These are phyloP conservation scores for Crassisporium funariophilum DNA, from an alignment of 768 basidiomycete genomes.

Conservation along the genomic window DNA sequence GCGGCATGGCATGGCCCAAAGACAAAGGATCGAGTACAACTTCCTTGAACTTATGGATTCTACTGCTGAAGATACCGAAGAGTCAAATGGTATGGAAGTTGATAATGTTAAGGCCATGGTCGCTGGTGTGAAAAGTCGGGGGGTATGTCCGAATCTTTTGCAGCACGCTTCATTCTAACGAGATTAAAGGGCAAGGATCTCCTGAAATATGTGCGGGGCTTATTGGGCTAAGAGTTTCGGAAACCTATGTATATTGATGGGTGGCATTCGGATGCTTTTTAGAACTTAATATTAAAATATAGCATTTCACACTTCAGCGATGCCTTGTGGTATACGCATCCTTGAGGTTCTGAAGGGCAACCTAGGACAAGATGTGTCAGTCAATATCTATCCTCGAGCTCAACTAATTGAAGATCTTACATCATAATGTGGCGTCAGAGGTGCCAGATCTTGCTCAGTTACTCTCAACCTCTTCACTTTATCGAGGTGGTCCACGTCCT, in stretches of 20 bases:
- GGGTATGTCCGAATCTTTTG: conserved; percentile 49
- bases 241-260: conserved; percentile 1
- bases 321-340: conserved; percentile 36
- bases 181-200: conserved; percentile 63
- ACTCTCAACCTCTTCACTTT: conserved; percentile 71
- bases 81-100: conserved; percentile 36
- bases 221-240: conserved; percentile 51
- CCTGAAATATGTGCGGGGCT: conserved; percentile 68
- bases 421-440: conserved; percentile 65
- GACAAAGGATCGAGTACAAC: conserved; percentile 43
- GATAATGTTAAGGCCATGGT: conserved; percentile 75
- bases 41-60: conserved; percentile 21
- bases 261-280: background rate
- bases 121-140: conserved; percentile 70
- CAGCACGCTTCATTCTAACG: conserved; percentile 1
- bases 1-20: conserved; percentile 65
- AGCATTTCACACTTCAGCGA: background rate
- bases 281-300: background rate
- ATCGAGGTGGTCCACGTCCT: conserved; percentile 66
- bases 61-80: conserved; percentile 12
- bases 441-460: conserved; percentile 57
- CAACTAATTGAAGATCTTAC: conserved; percentile 38
- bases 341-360: conserved; percentile 41
- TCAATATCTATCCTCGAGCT: background rate
- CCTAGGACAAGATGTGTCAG: conserved; percentile 22